Conservation (phyloP, 441 rosid species). For the Viola pubescens region DNA sequence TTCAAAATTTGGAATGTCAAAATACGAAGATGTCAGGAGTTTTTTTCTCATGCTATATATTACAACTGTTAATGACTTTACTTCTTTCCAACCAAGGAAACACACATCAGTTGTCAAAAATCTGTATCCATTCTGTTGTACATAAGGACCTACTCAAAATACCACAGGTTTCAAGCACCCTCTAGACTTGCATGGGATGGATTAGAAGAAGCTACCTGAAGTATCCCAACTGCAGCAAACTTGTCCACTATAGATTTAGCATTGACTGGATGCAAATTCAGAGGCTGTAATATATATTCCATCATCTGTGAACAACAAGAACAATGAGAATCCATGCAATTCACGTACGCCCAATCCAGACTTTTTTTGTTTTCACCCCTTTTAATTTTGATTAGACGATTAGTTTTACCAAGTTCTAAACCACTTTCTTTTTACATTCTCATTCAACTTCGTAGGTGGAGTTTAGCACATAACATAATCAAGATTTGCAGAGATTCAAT, state of each 20-base stretch:
- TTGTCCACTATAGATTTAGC: conserved; percentile 64
- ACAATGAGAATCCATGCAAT: not conserved
- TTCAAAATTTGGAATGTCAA: not conserved
- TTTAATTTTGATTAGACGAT: conserved; percentile 2
- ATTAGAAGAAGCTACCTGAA: conserved; percentile 53
- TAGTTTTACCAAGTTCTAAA: too few species aligned
- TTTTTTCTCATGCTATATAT: not conserved
- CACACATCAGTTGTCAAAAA: too few species aligned
- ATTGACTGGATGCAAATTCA: conserved; percentile 44
- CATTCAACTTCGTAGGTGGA: too few species aligned
- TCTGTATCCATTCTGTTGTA: too few species aligned
- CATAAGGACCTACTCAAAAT: not conserved
- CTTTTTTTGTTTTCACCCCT: too few species aligned
- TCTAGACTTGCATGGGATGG: not conserved
- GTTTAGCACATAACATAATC: too few species aligned
- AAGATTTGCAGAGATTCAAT: too few species aligned
- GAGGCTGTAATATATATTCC: conserved; percentile 51
- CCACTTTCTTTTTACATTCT: too few species aligned
- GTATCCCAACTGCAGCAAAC: conserved; percentile 83
- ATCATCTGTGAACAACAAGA: conserved; percentile 39
- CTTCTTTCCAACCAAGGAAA: too few species aligned
- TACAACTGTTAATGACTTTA: too few species aligned
- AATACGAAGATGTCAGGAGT: not conserved
- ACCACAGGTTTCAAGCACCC: not conserved
- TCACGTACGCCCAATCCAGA: too few species aligned